Evolutionary conservation across 192 early-diverging fungal species (phyloP), one percentile per base, ranked within the genome.

Genomic region (Gamsiella multidivaricata): DNA sequence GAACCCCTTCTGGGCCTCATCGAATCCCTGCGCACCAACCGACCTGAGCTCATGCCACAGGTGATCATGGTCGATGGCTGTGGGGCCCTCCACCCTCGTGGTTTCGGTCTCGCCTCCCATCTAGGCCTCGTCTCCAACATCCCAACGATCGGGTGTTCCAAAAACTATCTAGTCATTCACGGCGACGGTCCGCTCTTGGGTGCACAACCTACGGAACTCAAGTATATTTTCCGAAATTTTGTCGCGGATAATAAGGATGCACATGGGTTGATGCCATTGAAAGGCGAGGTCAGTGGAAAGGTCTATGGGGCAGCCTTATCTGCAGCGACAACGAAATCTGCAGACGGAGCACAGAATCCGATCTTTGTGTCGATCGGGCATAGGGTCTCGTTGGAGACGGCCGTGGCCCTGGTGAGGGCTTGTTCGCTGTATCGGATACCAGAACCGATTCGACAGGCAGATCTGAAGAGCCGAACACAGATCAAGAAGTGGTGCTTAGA

Each of bases 391-490:
- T 64, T 94, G 34, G 79, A 79, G 1, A 93, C 91, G 9, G 91
- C 96, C 0, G 86, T 97, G 23, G 62, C 69, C 0, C 43, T 98
- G n/a, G 89, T 90, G 3, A 53, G 86, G 15, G 73, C 70, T 14
- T 91, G 90, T 54, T 91, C 88, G 26, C 52, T 70, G 11, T 89
- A 84, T 82, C 82, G 94, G 6, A 85, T 96, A 6, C 95, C 96
- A 0, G 96, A 98, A 70, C 96, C 96, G 6, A 95, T 97, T 61
- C 88, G 96, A 7, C 80, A 86, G 39, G 96, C 96, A n/a, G 96
- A 98, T 82, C 41, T 82, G 50, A 61, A 82, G 41, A 88, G 88
- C 29, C 47, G 92, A 31, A 74, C 81, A 51, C 88, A 82, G 55
- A 83, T 92, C 45, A 54, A 80, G 52, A 80, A 73, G 22, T 74